Conservation (phyloP, 2,329 filamentous ascomycete genomes). For the Trichoderma simmonsii region DNA sequence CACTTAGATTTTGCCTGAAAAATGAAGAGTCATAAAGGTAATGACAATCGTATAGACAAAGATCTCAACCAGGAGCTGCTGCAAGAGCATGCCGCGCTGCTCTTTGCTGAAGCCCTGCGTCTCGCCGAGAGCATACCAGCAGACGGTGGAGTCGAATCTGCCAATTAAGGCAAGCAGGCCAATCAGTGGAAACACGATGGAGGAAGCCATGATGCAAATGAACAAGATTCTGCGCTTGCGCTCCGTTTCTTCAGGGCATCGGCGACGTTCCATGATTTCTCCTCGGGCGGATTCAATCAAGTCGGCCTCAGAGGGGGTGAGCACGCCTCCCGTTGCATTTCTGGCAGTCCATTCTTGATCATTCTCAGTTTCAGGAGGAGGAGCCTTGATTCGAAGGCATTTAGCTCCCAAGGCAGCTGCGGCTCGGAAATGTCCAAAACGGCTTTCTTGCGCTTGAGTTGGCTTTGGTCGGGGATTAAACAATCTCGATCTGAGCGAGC, state of each 20-base stretch:
- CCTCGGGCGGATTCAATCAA: conserved; percentile 33
- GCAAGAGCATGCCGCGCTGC: conserved; percentile 32
- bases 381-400: conserved; percentile 8
- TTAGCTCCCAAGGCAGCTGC: conserved; percentile 12
- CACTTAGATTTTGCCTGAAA: conserved; percentile 24
- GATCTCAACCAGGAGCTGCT: conserved; percentile 38
- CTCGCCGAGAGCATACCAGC: conserved; percentile 49
- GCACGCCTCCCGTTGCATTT: not conserved
- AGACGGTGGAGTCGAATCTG: conserved; percentile 43
- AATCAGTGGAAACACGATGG: conserved; percentile 46
- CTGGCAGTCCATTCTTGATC: not conserved
- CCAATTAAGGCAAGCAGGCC: conserved; percentile 44
- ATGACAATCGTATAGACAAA: conserved; percentile 34
- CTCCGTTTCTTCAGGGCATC: conserved; percentile 28
- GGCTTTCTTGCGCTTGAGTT: not conserved
- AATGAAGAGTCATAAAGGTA: conserved; percentile 32
- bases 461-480: not conserved
- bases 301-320: conserved; percentile 21
- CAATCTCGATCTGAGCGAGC: not conserved
- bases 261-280: conserved; percentile 30
- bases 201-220: conserved; percentile 36
- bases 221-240: conserved; percentile 38
- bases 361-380: not conserved
- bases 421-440: conserved; percentile 4
- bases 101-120: conserved; percentile 35